Conservation (phyloP, 495 filamentous ascomycete species). For the Talaromyces nanjingensis region DNA sequence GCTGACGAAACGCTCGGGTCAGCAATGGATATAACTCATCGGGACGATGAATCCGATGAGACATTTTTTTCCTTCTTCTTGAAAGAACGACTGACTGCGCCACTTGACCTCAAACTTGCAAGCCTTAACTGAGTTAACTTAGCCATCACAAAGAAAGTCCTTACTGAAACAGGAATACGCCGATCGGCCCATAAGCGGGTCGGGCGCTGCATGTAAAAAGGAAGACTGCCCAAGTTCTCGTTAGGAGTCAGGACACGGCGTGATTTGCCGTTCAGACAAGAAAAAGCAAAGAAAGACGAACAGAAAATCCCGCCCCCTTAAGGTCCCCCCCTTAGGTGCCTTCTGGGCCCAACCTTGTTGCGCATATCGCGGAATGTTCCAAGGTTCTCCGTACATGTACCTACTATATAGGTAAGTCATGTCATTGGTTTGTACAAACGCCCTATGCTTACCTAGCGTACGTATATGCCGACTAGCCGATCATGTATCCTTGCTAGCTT, state of each 20-base stretch:
- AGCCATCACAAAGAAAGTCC: constrained; percentile 3
- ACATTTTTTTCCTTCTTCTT: neutral
- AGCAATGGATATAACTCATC: neutral
- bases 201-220: neutral
- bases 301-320: constrained; percentile 7
- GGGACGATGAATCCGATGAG: neutral
- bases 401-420: neutral
- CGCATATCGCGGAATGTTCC: neutral
- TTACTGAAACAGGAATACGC: neutral
- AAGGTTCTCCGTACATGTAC: neutral
- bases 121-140: neutral
- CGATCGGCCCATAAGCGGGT: neutral
- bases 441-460: neutral
- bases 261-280: neutral
- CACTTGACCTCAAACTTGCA: neutral
- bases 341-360: neutral
- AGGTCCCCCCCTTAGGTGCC: no score
- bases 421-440: neutral
- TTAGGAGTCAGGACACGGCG: no score
- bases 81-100: neutral
- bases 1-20: neutral
- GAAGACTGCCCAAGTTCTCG: neutral
- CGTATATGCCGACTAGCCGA: neutral
- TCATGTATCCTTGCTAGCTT: neutral
- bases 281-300: neutral